phyloP scores from a whole-genome alignment of 1,284 basidiomycete species.

The Apiotrichum montevideense region DNA sequence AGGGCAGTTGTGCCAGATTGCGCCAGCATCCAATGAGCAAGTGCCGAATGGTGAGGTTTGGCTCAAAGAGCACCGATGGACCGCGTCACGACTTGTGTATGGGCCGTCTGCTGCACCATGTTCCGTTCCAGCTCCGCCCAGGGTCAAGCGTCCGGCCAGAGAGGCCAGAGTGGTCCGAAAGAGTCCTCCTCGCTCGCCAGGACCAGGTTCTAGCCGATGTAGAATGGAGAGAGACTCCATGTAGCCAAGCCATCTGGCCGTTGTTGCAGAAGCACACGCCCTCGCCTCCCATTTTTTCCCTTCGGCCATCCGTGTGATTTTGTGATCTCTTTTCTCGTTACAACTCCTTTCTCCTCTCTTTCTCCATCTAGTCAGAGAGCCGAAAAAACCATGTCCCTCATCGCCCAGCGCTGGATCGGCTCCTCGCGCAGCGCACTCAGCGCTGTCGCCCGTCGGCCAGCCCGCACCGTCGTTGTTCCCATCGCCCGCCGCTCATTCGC shows the following conservation, averaged over 20 bases:
- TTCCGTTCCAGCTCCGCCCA: no score
- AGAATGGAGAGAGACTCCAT: no score
- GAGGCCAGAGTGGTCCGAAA: no score
- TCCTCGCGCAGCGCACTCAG: constrained; percentile 13
- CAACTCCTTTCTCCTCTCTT: background rate
- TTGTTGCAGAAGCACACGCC: no score
- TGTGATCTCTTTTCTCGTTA: background rate
- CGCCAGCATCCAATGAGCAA: background rate
- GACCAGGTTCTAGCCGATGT: no score
- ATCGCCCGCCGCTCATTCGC: constrained; percentile 19
- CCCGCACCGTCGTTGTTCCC: background rate
- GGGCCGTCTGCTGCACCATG: no score
- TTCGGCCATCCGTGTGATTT: background rate
- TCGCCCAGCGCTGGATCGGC: constrained; percentile 16
- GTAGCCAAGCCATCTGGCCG: no score
- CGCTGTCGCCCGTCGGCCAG: constrained; percentile 11
- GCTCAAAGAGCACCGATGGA: no score
- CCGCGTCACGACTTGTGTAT: no score
- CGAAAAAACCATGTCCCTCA: constrained; percentile 8
- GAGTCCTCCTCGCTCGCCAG: no score
- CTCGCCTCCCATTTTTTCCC: background rate
- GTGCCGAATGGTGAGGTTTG: background rate
- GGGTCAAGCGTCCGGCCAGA: no score
- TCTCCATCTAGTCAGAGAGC: background rate
- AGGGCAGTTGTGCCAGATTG: no score